Evolutionary conservation across 176 grass and related monocot genomes (phyloP), one percentile per base, ranked within the genome.

Genomic region (Ensete glaucum): DNA sequence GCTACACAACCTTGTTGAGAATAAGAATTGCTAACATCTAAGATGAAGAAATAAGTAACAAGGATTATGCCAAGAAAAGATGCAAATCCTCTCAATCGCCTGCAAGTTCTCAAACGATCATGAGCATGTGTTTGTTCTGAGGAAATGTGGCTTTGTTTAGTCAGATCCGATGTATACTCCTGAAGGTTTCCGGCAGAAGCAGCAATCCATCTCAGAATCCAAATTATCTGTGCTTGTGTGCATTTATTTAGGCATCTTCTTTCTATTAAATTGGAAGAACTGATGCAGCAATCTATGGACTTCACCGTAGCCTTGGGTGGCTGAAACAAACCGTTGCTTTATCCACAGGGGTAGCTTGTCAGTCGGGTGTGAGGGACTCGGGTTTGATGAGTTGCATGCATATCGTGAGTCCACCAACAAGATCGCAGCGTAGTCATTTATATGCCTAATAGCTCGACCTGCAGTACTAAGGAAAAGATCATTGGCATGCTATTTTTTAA

Each of bases 351-450:
- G 94, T 69, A 97, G 88, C 63, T 91, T 97, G 69, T 91, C 81
- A 58, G 83, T 70, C 43, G 94, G 94, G 60, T 75, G 74, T 24
- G 85, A 82, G 64, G 78, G 76, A 76, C 22, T 81, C 71, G 10
- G 75, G 59, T 55, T 84, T 73, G 53, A 85, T 80, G 78, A 76
- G 70, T 73, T 65, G 27, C 67, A 65, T 43, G 83, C 52, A 78
- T 91, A 97, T 75, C 90, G 85, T 24, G 88, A 82, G 67, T 97
- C 94, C 57, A 97, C 85, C 77, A 97, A 89, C 63, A 97, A 81
- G 80, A 97, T 86, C 77, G 86, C 90, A 83, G 88, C 94, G 89
- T 93, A 93, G 54, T 97, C 94, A 88, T 93, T 93, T 86, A 91
- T 78, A 79, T 97, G 94, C 73, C 94, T 93, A 72, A 97, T 93